Conservation (phyloP, 2,329 filamentous ascomycete species). For the Trichoderma harzianum region DNA sequence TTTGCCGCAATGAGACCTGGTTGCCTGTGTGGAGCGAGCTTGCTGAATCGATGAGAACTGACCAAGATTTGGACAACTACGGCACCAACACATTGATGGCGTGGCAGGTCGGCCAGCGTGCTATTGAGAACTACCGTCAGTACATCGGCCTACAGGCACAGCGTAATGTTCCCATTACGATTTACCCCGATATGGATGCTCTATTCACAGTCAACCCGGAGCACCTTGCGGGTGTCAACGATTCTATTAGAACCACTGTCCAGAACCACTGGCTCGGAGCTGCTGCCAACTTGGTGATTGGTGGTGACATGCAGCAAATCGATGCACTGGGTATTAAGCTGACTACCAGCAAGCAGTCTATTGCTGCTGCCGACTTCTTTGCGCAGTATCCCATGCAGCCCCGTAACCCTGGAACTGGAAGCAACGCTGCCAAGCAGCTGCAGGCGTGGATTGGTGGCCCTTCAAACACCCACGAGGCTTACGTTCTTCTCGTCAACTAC, state of each 20-base stretch:
- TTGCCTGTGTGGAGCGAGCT: slow-evolving; percentile 14
- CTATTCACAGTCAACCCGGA: slow-evolving; percentile 14
- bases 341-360: slow-evolving; percentile 15
- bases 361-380: slow-evolving; percentile 15
- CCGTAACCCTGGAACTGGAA: slow-evolving; percentile 14
- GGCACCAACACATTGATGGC: slow-evolving; percentile 15
- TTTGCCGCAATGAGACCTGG: slow-evolving; percentile 18
- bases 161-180: slow-evolving; percentile 12
- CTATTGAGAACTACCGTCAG: slow-evolving; percentile 18
- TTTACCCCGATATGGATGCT: slow-evolving; percentile 19
- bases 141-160: slow-evolving; percentile 17
- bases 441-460: slow-evolving; percentile 18
- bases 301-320: slow-evolving; percentile 11
- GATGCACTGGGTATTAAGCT: slow-evolving; percentile 5
- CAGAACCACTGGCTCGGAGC: slow-evolving; percentile 19
- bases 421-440: slow-evolving; percentile 12
- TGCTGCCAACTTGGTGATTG: slow-evolving; percentile 14
- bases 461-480: slow-evolving; percentile 11
- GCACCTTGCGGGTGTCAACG: slow-evolving; percentile 14
- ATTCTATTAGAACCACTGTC: slow-evolving; percentile 16
- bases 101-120: slow-evolving; percentile 15
- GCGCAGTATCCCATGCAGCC: slow-evolving; percentile 19
- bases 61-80: slow-evolving; percentile 16
- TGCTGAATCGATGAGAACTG: slow-evolving; percentile 13
- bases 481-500: slow-evolving; percentile 16